Conservation (phyloP, 768 basidiomycete genomes). For the Collybiopsis luxurians region DNA sequence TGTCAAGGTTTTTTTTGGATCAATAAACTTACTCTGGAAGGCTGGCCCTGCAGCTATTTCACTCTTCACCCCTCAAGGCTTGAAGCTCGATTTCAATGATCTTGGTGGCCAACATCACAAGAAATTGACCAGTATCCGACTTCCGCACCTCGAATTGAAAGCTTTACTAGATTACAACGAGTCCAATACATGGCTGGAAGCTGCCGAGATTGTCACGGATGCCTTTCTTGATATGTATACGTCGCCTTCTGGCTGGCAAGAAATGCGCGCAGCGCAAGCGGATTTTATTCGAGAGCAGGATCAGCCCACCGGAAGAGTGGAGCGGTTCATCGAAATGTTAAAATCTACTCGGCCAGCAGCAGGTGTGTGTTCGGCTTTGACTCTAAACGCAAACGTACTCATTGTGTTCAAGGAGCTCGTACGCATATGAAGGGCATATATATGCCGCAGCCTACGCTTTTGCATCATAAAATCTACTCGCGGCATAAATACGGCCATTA, state of each 20-base stretch:
- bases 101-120: constrained; percentile 65
- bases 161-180: constrained; percentile 44
- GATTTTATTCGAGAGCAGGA: constrained; percentile 75
- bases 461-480: background rate
- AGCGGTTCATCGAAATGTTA: constrained; percentile 40
- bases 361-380: background rate
- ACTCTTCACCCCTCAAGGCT: constrained; percentile 53
- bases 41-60: constrained; percentile 53
- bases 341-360: background rate
- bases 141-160: constrained; percentile 50
- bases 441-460: constrained; percentile 23
- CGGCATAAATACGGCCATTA: background rate
- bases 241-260: constrained; percentile 55
- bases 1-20: constrained; percentile 60
- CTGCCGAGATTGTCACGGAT: constrained; percentile 51
- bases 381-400: too few relatives aligned
- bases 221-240: constrained; percentile 67
- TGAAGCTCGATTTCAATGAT: constrained; percentile 73
- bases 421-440: constrained; percentile 52
- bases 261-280: constrained; percentile 50
- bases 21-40: constrained; percentile 55
- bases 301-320: constrained; percentile 57
- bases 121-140: constrained; percentile 56
- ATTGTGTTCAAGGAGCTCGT: background rate
- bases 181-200: constrained; percentile 64